These are phyloP conservation scores for Suaeda aralocaspica DNA, from an alignment of 148 eudicot genomes.

Conservation along the genomic window DNA sequence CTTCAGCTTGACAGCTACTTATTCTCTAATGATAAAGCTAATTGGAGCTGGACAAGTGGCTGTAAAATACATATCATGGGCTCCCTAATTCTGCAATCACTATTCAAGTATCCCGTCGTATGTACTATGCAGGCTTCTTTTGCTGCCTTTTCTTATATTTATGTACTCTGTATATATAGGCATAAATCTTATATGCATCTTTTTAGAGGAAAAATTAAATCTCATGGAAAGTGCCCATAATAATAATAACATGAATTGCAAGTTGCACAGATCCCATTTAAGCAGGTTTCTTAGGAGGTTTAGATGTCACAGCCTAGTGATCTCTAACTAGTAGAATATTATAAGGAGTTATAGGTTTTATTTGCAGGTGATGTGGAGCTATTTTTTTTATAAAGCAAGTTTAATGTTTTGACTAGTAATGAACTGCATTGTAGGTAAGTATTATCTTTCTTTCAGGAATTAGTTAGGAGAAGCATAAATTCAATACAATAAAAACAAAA, in stretches of 20 bases:
- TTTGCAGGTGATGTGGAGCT: too few relatives aligned
- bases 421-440: too few relatives aligned
- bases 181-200: not conserved
- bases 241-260: not conserved
- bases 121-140: conserved; percentile 36
- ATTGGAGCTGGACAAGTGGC: conserved; percentile 69
- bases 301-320: not conserved
- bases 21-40: conserved; percentile 11
- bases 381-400: too few relatives aligned
- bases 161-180: not conserved
- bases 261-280: not conserved
- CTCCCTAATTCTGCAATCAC: conserved; percentile 71
- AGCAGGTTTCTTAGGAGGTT: not conserved
- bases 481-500: too few relatives aligned
- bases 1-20: conserved; percentile 48
- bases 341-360: too few relatives aligned
- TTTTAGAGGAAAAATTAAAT: not conserved
- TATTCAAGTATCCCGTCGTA: conserved; percentile 80
- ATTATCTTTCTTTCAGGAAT: too few relatives aligned
- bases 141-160: not conserved
- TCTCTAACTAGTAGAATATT: too few relatives aligned
- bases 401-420: too few relatives aligned
- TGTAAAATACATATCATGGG: conserved; percentile 76
- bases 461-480: too few relatives aligned
- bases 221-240: too few relatives aligned